Evolutionary conservation across 176 grass and related monocot genomes (phyloP), one percentile per base, ranked within the genome.

Genomic region (Rhipidocladum racemiflorum): DNA sequence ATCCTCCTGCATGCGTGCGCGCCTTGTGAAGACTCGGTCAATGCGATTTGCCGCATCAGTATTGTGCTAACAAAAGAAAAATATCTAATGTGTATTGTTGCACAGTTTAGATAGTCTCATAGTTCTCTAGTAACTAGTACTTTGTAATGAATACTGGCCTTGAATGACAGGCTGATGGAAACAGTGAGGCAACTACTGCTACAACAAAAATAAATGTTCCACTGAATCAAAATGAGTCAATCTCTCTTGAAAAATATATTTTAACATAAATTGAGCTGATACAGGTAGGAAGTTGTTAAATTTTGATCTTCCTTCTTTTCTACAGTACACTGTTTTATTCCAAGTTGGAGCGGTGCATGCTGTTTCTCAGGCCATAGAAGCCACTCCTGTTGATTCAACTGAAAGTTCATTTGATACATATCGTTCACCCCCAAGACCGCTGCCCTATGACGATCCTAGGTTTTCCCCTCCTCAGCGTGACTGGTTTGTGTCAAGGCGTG

Each of bases 401-500:
- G 77, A 78, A 89, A 90, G 80, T 67, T 91, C 93, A 81, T 91
- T 86, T 28, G 80, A 95, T 81, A 95, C 92, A 15, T 99, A 93
- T 59, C 88, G 85, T 25, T 68, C 93, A 67, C 91, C 93, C 32
- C 96, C 93, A 39, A 88, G 90, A 85, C 96, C 96, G 12, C 83
- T 99, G 39, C 88, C 96, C 50, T 99, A 99, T 18, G 92, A 95
- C 67, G 96, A 93, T 89, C 96, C 96, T 59, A 82, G 92, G 87
- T 99, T 90, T 39, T 90, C 90, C 48, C 87, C 54, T 65, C 77
- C 70, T 65, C 81, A 84, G 27, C 64, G 29, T 48, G 84, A 87
- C 68, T 91, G 89, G 76, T 67, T 93, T 84, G 80, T 88, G 24
- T 86, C 77, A 30, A 93, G 90, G 61, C 62, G 38, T 56, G 92